Evolutionary conservation across 345 rosid genomes (phyloP).

Genomic region (Jatropha curcas): DNA sequence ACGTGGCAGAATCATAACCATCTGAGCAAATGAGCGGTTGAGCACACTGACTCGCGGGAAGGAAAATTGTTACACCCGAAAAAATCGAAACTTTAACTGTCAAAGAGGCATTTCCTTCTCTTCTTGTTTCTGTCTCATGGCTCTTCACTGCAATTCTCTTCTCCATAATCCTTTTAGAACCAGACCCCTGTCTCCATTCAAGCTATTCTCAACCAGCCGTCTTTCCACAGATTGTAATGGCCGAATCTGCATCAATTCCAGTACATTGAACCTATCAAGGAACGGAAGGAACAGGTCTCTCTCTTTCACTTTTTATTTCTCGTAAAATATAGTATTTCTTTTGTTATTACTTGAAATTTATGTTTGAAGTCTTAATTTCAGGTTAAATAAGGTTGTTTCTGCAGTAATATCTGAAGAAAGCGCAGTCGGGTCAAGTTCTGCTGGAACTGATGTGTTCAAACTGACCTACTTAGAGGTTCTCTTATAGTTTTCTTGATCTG

Average conservation of each 20-base stretch:
- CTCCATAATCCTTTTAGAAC: constrained; percentile 22
- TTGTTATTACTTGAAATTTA: not conserved
- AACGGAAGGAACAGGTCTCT: constrained; percentile 26
- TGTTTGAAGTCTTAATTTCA: constrained; percentile 5
- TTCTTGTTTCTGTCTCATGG: constrained; percentile 22
- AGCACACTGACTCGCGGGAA: constrained; percentile 16
- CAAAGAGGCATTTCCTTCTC: not conserved
- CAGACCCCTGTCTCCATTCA: constrained; percentile 27
- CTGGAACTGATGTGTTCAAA: constrained; percentile 52
- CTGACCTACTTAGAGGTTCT: constrained; percentile 85
- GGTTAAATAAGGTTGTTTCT: constrained; percentile 37
- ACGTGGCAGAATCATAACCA: constrained; percentile 34
- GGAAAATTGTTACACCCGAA: not conserved
- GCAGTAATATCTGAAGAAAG: constrained; percentile 69
- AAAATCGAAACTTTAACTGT: not conserved
- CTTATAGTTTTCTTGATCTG: not conserved
- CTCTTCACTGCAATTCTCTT: constrained; percentile 40
- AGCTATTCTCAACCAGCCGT: constrained; percentile 22
- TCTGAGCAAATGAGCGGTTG: not conserved
- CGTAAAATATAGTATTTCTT: not conserved
- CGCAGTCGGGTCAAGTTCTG: constrained; percentile 47
- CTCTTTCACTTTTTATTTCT: not conserved
- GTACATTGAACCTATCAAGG: constrained; percentile 33
- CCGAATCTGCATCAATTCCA: constrained; percentile 20
- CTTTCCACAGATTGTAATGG: constrained; percentile 14